These are phyloP conservation scores for Phytophthora macrochlamydospora DNA, from an alignment of 352 stramenopile genomes.

Conservation along the genomic window DNA sequence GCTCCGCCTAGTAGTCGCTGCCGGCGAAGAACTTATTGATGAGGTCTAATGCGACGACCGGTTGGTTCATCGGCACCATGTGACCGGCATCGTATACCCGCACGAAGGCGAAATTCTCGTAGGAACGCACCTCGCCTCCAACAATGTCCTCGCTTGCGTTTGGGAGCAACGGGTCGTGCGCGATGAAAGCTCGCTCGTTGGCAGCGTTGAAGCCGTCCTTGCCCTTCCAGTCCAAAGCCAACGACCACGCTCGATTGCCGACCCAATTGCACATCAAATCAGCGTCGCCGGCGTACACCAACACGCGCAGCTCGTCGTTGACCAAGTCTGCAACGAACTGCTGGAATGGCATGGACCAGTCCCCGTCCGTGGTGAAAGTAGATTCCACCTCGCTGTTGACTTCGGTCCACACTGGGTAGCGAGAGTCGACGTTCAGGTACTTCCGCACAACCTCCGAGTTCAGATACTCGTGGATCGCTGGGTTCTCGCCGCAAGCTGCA, in stretches of 20 bases:
- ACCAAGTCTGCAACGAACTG: constrained; percentile 87
- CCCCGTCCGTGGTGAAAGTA: constrained; percentile 71
- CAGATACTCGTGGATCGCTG: constrained; percentile 51
- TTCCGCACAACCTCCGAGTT: constrained; percentile 55
- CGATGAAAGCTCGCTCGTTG: constrained; percentile 33
- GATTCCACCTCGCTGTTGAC: constrained; percentile 91
- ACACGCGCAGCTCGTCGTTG: constrained; percentile 60
- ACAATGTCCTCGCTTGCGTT: constrained; percentile 17
- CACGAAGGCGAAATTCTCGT: constrained; percentile 54
- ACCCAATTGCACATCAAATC: constrained; percentile 98
- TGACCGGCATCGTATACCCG: constrained; percentile 58
- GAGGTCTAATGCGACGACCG: constrained; percentile 44
- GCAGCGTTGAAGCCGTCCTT: constrained; percentile 78
- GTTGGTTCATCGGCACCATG: constrained; percentile 63
- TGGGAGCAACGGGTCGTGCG: constrained; percentile 29
- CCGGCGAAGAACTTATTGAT: constrained; percentile 57
- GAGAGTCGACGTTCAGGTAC: constrained; percentile 42
- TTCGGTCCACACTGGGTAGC: constrained; percentile 63
- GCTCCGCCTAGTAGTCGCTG: neutral
- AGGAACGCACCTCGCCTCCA: constrained; percentile 41
- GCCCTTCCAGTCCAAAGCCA: constrained; percentile 89
- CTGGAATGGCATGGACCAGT: constrained; percentile 95
- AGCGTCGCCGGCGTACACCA: constrained; percentile 96
- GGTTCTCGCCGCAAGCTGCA: constrained; percentile 52
- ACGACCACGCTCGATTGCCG: constrained; percentile 93